Base-by-base conservation (phyloP, 768 basidiomycete species). In the Tylopilus felleus region DNA sequence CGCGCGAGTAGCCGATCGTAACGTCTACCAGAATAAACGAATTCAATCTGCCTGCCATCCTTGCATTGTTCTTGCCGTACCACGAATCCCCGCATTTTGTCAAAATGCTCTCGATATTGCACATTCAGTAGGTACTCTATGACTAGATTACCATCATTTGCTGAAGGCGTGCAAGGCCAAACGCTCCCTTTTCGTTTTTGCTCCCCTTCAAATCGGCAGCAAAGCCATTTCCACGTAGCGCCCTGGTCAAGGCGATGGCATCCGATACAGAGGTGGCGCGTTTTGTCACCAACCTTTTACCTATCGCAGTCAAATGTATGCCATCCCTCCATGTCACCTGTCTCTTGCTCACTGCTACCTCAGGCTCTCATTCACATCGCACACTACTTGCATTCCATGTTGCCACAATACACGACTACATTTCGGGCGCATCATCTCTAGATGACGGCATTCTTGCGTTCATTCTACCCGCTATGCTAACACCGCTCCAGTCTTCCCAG, bases 81-180 rank as follows among this genome's bases (percentile, higher is more conserved):
- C 93, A 98, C 64, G 92, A 95, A 60, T 90, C 95, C 5, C 85
- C 90, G 0, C 93, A 98, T 67, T 98, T 98, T 70, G 80, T 88
- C 9, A 96, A 97, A 62, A 91, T 98, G 79, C 76, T 97, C 23
- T 83, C 89, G 2, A 93, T 99, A 61, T 73, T 98, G 49, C 81
- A 86, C 61, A 80, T 93, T 52, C 77, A 79, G 89, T 90, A 59
- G 23, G 83, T 73, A 3, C 10, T 38, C 25, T 14, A 51, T 14
- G 3, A 8, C 3, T 7, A 31, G 14, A 13, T 28, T 8, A n/a
- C 12, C 16, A 3, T 27, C 10, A 28, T 36, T 46, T 55, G 43
- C 60, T 57, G 36, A 57, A 33, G 12, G 21, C 12, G 48, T 27
- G 25, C 0, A 49, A 91, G 89, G 59, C 75, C 78, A 21, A 80